Conservation (phyloP, 768 basidiomycete genomes). For the Boletus sensibilis region DNA sequence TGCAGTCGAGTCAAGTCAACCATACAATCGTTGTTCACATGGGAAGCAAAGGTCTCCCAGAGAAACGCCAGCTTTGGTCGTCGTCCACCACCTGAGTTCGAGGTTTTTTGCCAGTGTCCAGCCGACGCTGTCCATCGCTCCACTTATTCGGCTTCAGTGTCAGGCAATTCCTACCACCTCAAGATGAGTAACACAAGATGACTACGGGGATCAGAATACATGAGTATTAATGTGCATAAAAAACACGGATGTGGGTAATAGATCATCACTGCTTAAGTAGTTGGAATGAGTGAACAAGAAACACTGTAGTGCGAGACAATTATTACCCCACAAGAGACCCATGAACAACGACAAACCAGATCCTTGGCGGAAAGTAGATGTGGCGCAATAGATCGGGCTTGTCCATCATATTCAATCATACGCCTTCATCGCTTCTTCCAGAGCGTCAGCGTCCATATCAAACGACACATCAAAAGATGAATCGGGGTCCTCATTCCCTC, state of each 20-base stretch:
- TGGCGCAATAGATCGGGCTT: background rate
- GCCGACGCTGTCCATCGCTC: background rate
- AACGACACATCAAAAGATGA: constrained; percentile 35
- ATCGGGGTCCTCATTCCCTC: constrained; percentile 19
- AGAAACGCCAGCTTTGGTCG: no score
- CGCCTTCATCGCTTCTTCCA: constrained; percentile 34
- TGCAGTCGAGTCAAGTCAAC: no score
- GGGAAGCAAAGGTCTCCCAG: no score
- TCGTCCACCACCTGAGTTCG: background rate
- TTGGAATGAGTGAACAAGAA: background rate
- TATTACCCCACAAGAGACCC: background rate
- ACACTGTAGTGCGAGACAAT: background rate
- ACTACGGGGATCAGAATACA: background rate
- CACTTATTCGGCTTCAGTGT: background rate
- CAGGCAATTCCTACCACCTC: background rate
- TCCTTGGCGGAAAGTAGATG: background rate
- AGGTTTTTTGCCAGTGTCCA: background rate
- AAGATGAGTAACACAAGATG: background rate
- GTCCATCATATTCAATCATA: constrained; percentile 21
- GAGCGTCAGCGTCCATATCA: constrained; percentile 26
- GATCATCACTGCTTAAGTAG: background rate
- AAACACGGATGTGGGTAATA: constrained; percentile 4
- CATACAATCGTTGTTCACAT: no score
- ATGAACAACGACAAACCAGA: background rate
- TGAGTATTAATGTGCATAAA: background rate